A percentile compares a stretch with the other conserved stretches of the same genome.
Evolutionary conservation across 306 rosid genomes (phyloP).

Genomic region (Quercus dentata): DNA sequence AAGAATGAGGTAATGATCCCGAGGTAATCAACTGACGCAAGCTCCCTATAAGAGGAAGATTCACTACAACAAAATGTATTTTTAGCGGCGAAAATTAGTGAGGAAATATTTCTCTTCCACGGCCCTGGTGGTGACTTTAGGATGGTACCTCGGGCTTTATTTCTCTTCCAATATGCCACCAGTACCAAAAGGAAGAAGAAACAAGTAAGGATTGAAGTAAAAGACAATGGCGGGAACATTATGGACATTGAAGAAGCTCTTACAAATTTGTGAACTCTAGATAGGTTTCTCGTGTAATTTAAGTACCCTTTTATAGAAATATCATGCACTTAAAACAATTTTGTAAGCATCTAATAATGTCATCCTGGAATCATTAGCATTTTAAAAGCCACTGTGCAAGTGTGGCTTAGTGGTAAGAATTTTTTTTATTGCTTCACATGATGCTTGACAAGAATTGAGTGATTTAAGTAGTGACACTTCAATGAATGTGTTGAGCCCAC

Average conservation of each 20-base stretch:
- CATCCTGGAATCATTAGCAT: too few relatives aligned
- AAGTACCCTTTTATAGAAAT: neutral
- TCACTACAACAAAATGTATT: too few relatives aligned
- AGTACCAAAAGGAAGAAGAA: neutral
- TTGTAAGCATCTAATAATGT: too few relatives aligned
- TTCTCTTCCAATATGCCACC: neutral
- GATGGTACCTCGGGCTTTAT: neutral
- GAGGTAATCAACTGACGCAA: constrained; percentile 10
- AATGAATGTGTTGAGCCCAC: too few relatives aligned
- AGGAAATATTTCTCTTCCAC: neutral
- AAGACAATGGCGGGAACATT: neutral
- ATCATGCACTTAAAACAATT: neutral
- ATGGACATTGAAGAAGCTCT: neutral
- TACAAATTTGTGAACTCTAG: neutral
- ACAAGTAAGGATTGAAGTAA: neutral
- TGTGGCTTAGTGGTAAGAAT: too few relatives aligned
- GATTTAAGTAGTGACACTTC: too few relatives aligned
- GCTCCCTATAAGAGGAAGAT: constrained; percentile 21
- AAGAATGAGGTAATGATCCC: constrained; percentile 1
- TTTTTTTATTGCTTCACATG: fast-evolving
- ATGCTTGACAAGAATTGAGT: too few relatives aligned
- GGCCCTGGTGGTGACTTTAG: constrained; percentile 17
- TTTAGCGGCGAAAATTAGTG: too few relatives aligned
- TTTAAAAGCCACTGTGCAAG: too few relatives aligned
- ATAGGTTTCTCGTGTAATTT: neutral